phyloP scores from a whole-genome alignment of 306 rosid species.

The Corylus heterophylla region DNA sequence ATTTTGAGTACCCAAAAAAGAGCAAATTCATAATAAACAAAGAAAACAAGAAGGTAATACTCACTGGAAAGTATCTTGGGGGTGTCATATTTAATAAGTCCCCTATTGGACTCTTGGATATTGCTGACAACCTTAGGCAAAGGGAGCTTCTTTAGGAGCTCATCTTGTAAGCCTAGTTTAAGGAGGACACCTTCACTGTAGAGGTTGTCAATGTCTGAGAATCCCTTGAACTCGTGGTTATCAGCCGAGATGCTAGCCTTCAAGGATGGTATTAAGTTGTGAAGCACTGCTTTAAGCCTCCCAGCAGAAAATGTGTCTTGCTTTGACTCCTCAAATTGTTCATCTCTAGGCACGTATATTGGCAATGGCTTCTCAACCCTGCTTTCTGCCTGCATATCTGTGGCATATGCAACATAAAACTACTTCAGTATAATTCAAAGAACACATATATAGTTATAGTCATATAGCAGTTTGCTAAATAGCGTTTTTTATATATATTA shows the following conservation, averaged over 20 bases:
- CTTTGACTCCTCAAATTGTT: conserved; percentile 86
- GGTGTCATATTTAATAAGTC: conserved; percentile 70
- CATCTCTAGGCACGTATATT: conserved; percentile 92
- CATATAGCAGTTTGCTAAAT: too few species aligned
- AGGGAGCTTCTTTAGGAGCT: conserved; percentile 61
- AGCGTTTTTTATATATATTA: neutral
- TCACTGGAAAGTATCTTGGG: conserved; percentile 86
- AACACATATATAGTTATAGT: too few species aligned
- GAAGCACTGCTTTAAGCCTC: conserved; percentile 81
- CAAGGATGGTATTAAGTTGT: conserved; percentile 69
- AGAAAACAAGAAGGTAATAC: conserved; percentile 28
- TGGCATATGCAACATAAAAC: neutral
- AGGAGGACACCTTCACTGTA: conserved; percentile 73
- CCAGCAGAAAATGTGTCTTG: conserved; percentile 60
- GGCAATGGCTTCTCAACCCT: conserved; percentile 90
- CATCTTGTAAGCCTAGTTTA: conserved; percentile 67
- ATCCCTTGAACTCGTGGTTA: conserved; percentile 69
- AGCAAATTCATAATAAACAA: neutral
- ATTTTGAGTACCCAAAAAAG: neutral
- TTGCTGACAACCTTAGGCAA: conserved; percentile 54
- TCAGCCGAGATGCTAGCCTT: conserved; percentile 61
- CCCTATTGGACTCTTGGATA: conserved; percentile 62
- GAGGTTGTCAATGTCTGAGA: conserved; percentile 84
- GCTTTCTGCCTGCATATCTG: conserved; percentile 71
- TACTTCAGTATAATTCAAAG: neutral